A percentile compares a stretch with the other conserved stretches of the same genome.
Conservation (phyloP, 2,329 filamentous ascomycete species). For the Allantophomopsis cytisporea region DNA sequence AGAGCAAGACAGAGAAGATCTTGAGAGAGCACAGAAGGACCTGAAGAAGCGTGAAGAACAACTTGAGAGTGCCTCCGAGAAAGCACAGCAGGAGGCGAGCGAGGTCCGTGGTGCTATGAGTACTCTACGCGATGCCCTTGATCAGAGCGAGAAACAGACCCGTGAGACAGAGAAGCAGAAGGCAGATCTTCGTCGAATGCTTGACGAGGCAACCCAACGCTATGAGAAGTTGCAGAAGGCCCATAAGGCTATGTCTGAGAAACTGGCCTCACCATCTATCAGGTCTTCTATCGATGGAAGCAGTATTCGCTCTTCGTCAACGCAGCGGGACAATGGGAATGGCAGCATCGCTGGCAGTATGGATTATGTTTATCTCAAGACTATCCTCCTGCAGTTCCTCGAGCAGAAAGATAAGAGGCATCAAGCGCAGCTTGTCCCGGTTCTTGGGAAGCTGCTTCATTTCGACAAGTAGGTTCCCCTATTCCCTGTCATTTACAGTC, state of each 20-base stretch:
- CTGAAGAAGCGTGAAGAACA: slow-evolving; percentile 64
- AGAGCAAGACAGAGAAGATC: slow-evolving; percentile 62
- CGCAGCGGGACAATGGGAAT: slow-evolving; percentile 7
- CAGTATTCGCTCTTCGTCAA: slow-evolving; percentile 1
- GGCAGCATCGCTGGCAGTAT: slow-evolving; percentile 7
- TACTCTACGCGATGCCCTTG: slow-evolving; percentile 66
- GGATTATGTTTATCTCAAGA: slow-evolving; percentile 54
- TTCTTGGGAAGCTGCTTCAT: slow-evolving; percentile 60
- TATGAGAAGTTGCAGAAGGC: slow-evolving; percentile 71
- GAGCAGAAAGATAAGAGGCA: slow-evolving; percentile 69
- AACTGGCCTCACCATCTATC: slow-evolving; percentile 14
- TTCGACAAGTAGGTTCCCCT: slow-evolving; percentile 54
- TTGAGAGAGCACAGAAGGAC: slow-evolving; percentile 60
- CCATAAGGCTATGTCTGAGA: slow-evolving; percentile 33
- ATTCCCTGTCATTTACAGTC: neutral
- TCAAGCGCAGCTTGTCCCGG: slow-evolving; percentile 63
- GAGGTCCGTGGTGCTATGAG: slow-evolving; percentile 68
- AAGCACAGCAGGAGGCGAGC: slow-evolving; percentile 56
- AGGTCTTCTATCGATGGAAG: slow-evolving; percentile 13
- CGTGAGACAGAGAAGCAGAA: slow-evolving; percentile 76
- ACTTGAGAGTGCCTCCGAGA: slow-evolving; percentile 56
- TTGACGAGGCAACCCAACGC: slow-evolving; percentile 65
- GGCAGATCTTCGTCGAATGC: slow-evolving; percentile 55
- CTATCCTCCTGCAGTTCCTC: slow-evolving; percentile 67
- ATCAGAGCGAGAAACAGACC: slow-evolving; percentile 76